Evolutionary conservation across 441 rosid species (phyloP), one percentile per base, ranked within the genome.

Genomic region (Adansonia madagascariensis): DNA sequence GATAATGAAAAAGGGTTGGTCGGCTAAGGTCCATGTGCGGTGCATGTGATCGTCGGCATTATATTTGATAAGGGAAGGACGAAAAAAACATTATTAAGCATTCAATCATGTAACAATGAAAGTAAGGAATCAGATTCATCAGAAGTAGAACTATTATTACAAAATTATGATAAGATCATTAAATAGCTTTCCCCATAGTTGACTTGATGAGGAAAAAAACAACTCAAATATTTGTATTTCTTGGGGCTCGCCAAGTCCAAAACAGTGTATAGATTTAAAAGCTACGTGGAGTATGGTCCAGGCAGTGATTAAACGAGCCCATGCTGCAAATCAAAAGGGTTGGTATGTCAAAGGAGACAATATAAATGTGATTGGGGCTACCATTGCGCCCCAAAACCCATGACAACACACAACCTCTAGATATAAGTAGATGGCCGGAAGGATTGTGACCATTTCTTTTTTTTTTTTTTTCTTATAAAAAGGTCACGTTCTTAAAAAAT

Each of bases 321-420:
- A 66, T 66, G 71, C 53, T 43, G 44, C 35, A 44, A 18, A 9
- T 66, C 53, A 18, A 20, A 9, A 66, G 71, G 31, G 53, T 44
- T 18, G 71, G 71, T 66, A 41, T 73, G 64, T 73, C 64, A 75
- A 17, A 18, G 75, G 79, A 67, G 84, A 85, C 83, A 77, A 49
- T 8, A 74, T 79, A 78, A 82, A 73, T 78, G 80, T 73, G 75
- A 24, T 41, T 57, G 84, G 82, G 80, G 67, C 53, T 60, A 61
- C 55, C 77, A 2, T 18, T 82, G 79, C 66, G 46, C 76, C 81
- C 81, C 17, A 75, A 71, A 31, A 60, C 41, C 77, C 61, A 57
- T 31, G 79, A 72, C 82, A 78, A 24, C 39, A 60, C 4, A 22
- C 39, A 11, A 22, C 65, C 70, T 72, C 55, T 15, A 22, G 47